These are phyloP conservation scores for Tulasnella sp. DNA, from an alignment of 768 basidiomycete genomes.

Conservation along the genomic window DNA sequence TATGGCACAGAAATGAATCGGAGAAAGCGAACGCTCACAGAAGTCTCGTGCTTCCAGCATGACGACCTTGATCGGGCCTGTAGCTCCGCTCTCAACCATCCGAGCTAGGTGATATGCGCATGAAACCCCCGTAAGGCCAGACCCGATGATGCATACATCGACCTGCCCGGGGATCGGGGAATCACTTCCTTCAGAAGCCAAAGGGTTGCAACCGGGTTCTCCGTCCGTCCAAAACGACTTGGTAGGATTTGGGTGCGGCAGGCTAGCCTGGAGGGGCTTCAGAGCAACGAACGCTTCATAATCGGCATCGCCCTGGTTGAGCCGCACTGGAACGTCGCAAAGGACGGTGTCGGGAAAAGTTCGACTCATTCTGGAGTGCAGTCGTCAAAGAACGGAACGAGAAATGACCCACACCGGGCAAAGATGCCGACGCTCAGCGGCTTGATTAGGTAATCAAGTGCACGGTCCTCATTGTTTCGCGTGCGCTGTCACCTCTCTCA, in stretches of 20 bases:
- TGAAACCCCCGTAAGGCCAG: constrained; percentile 76
- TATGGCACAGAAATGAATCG: constrained; percentile 41
- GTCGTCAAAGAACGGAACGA: too few species aligned
- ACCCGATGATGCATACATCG: constrained; percentile 78
- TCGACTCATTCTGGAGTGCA: constrained; percentile 16
- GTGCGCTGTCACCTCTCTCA: not conserved
- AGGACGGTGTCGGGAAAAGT: constrained; percentile 9
- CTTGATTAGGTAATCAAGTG: not conserved
- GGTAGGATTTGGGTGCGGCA: constrained; percentile 69
- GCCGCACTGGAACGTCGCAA: constrained; percentile 15
- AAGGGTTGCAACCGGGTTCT: constrained; percentile 62
- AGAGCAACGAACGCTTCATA: not conserved
- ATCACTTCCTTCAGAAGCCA: constrained; percentile 66
- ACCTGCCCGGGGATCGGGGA: constrained; percentile 61
- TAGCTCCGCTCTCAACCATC: constrained; percentile 48
- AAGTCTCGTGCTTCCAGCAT: constrained; percentile 86
- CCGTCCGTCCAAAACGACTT: constrained; percentile 73
- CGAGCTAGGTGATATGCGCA: constrained; percentile 71
- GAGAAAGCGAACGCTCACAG: constrained; percentile 56
- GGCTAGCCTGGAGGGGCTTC: constrained; percentile 33
- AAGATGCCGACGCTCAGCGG: not conserved
- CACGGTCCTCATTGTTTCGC: not conserved
- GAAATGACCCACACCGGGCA: not conserved
- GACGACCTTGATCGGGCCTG: constrained; percentile 53
- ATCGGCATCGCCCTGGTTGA: not conserved